Evolutionary conservation across 768 basidiomycete genomes (phyloP).

Genomic region (Fomitopsis pulvina): DNA sequence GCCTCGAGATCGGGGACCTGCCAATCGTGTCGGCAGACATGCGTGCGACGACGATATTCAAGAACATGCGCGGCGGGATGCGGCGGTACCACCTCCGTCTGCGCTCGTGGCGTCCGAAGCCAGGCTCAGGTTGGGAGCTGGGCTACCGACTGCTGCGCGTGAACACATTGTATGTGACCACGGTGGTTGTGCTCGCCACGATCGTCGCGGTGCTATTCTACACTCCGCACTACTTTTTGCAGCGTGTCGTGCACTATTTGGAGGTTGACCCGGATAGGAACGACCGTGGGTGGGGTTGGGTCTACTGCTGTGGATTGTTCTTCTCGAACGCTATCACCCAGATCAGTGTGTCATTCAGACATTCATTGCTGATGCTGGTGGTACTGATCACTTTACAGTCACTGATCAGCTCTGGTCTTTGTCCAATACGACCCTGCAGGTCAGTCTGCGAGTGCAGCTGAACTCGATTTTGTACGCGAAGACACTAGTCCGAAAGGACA

Average conservation of each 20-base stretch:
- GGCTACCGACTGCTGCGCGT: constrained; percentile 54
- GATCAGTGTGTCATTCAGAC: constrained; percentile 29
- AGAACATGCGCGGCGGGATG: constrained; percentile 56
- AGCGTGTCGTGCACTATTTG: constrained; percentile 53
- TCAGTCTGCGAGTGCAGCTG: constrained; percentile 65
- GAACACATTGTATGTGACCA: constrained; percentile 37
- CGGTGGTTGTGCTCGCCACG: constrained; percentile 45
- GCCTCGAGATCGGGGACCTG: constrained; percentile 81
- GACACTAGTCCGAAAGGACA: constrained; percentile 79
- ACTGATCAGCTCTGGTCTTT: constrained; percentile 69
- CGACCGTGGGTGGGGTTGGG: constrained; percentile 67
- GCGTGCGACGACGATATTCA: constrained; percentile 58
- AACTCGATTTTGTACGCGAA: constrained; percentile 84
- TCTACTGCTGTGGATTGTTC: constrained; percentile 50
- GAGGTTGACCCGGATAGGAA: constrained; percentile 54
- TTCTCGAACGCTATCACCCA: constrained; percentile 35
- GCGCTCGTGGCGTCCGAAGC: constrained; percentile 49
- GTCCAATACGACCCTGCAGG: constrained; percentile 63
- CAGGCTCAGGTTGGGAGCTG: constrained; percentile 61
- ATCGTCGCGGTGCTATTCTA: constrained; percentile 62
- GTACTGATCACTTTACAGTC: constrained; percentile 28
- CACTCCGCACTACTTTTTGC: constrained; percentile 52
- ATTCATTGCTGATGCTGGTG: background rate
- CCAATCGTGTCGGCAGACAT: constrained; percentile 73
- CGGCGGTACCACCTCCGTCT: constrained; percentile 43